phyloP scores from a whole-genome alignment of 495 filamentous ascomycete species.

The Evansstolkia leycettana region DNA sequence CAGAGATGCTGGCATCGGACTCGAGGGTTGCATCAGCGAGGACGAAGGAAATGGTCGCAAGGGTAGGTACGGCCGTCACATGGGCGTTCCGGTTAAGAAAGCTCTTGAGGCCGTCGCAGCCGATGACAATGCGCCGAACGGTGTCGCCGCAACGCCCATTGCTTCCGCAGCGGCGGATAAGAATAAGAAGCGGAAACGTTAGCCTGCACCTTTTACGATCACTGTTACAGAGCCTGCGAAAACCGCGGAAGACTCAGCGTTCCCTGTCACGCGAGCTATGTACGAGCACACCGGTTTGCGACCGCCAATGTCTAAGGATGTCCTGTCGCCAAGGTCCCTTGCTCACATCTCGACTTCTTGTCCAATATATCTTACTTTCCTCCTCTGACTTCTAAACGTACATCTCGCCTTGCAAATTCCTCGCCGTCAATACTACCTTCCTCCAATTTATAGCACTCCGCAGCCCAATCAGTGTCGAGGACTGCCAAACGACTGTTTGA shows the following conservation, averaged over 20 bases:
- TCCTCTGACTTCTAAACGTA: not conserved
- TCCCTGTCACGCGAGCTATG: too few relatives aligned
- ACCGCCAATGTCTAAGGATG: not conserved
- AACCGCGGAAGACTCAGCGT: too few relatives aligned
- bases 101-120: conserved; percentile 24
- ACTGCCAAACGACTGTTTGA: not conserved
- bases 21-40: conserved; percentile 89
- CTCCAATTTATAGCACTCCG: too few relatives aligned
- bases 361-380: not conserved
- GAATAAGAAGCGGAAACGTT: conserved; percentile 65
- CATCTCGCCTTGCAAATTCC: not conserved
- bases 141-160: conserved; percentile 20
- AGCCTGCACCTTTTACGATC: too few relatives aligned
- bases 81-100: conserved; percentile 87
- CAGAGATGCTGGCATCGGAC: conserved; percentile 85
- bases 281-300: not conserved
- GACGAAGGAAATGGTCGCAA: conserved; percentile 94
- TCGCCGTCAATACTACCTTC: not conserved
- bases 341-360: too few relatives aligned
- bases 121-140: conserved; percentile 19
- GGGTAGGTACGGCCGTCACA: conserved; percentile 90
- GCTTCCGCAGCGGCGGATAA: conserved; percentile 35
- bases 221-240: too few relatives aligned
- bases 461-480: not conserved
- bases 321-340: not conserved